Conservation (phyloP, 345 rosid species). For the Rhizophora mangle region DNA sequence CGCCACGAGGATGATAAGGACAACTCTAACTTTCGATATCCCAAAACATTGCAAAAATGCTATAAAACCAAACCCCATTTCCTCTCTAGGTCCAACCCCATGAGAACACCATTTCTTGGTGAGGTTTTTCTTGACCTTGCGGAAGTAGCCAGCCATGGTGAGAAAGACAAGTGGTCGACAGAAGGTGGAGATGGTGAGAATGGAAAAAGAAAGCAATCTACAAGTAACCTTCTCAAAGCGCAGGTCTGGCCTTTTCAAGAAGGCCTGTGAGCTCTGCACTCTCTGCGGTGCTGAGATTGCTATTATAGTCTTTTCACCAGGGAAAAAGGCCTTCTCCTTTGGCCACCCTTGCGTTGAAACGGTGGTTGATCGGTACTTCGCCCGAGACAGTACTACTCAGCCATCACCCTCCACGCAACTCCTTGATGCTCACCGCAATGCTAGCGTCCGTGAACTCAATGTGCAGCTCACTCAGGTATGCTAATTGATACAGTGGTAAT, state of each 20-base stretch:
- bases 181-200: conserved; percentile 28
- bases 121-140: too few species aligned
- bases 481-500: background rate
- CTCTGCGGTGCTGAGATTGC: conserved; percentile 26
- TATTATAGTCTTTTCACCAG: conserved; percentile 26
- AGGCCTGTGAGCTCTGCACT: conserved; percentile 27
- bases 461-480: conserved; percentile 25
- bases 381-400: conserved; percentile 21
- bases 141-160: background rate
- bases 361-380: conserved; percentile 23
- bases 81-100: too few species aligned
- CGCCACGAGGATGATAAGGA: too few species aligned
- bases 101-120: too few species aligned
- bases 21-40: too few species aligned
- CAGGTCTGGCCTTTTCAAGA: conserved; percentile 26
- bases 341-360: conserved; percentile 21
- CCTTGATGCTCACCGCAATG: conserved; percentile 45
- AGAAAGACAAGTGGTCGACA: conserved; percentile 25
- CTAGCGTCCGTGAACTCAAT: conserved; percentile 45
- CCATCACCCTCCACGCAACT: conserved; percentile 32
- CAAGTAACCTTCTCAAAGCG: conserved; percentile 30
- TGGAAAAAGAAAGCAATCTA: conserved; percentile 27
- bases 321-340: conserved; percentile 26
- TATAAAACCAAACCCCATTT: too few species aligned
- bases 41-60: too few species aligned